Conservation (phyloP, 805 yeast species). For the Ogataea populi-albae region DNA sequence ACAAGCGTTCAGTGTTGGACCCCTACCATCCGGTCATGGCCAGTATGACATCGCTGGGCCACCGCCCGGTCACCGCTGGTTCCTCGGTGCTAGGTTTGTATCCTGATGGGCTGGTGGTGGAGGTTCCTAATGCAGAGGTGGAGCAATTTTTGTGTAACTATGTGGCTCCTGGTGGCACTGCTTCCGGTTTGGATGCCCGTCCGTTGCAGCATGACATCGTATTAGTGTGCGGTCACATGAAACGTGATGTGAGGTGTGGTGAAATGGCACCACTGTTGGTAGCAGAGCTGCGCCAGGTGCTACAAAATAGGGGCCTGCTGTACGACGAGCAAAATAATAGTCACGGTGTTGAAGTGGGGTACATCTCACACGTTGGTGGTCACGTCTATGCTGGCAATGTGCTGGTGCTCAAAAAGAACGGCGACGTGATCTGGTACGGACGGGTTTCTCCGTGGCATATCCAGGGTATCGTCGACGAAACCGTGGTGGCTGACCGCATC, state of each 20-base stretch:
- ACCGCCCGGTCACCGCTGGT: constrained; percentile 23
- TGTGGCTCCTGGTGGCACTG: constrained; percentile 15
- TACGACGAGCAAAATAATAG: constrained; percentile 15
- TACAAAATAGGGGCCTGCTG: constrained; percentile 35
- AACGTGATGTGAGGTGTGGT: constrained; percentile 69
- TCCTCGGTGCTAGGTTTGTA: constrained; percentile 29
- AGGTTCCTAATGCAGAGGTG: constrained; percentile 28
- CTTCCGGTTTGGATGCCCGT: constrained; percentile 6
- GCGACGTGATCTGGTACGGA: constrained; percentile 70
- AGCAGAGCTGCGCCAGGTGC: constrained; percentile 46
- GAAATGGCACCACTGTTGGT: constrained; percentile 55
- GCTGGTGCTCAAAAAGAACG: constrained; percentile 46
- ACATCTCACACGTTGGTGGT: constrained; percentile 79
- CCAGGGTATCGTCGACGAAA: constrained; percentile 60
- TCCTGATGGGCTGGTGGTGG: constrained; percentile 51
- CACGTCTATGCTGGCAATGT: constrained; percentile 86
- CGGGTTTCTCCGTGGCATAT: constrained; percentile 63
- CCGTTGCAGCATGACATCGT: constrained; percentile 34
- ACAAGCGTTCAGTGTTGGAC: constrained; percentile 35
- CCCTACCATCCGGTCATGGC: constrained; percentile 50
- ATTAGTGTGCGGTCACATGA: constrained; percentile 63
- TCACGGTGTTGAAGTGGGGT: constrained; percentile 39
- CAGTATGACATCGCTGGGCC: constrained; percentile 40
- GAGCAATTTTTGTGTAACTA: constrained; percentile 43
- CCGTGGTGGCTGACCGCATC: constrained; percentile 46